A percentile compares a stretch with the other conserved stretches of the same genome.
phyloP scores from a whole-genome alignment of 257 asterid genomes.

The Mentha longifolia region DNA sequence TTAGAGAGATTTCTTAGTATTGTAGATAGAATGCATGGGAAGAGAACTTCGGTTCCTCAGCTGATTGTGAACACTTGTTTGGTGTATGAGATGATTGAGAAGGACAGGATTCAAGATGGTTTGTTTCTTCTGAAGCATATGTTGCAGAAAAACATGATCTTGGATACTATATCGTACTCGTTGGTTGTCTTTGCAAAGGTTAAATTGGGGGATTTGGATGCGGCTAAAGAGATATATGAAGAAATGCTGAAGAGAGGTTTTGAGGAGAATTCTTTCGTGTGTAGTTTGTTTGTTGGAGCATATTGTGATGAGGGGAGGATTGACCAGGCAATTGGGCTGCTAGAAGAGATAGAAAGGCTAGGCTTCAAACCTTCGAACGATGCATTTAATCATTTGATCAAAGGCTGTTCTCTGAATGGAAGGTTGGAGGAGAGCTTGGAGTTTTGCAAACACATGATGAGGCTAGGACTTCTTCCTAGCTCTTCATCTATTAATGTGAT shows the following conservation, averaged over 20 bases:
- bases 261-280: slow-evolving; percentile 62
- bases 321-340: slow-evolving; percentile 52
- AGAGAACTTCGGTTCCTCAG: slow-evolving; percentile 58
- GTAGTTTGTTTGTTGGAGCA: slow-evolving; percentile 53
- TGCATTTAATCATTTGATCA: slow-evolving; percentile 56
- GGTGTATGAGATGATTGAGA: slow-evolving; percentile 64
- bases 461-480: slow-evolving; percentile 54
- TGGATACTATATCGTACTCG: slow-evolving; percentile 63
- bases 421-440: slow-evolving; percentile 58
- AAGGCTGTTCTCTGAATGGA: slow-evolving; percentile 57
- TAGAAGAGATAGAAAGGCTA: slow-evolving; percentile 57
- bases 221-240: slow-evolving; percentile 56
- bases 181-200: slow-evolving; percentile 70
- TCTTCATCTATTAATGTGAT: slow-evolving; percentile 49
- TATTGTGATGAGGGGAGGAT: slow-evolving; percentile 58
- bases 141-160: slow-evolving; percentile 67
- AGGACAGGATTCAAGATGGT: slow-evolving; percentile 57
- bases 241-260: slow-evolving; percentile 82
- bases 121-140: slow-evolving; percentile 56
- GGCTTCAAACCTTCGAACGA: slow-evolving; percentile 59
- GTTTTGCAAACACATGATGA: slow-evolving; percentile 58
- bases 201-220: slow-evolving; percentile 63
- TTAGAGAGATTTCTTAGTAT: slow-evolving; percentile 52
- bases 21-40: slow-evolving; percentile 71
- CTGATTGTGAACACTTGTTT: slow-evolving; percentile 69